A percentile compares a stretch with the other conserved stretches of the same genome.
phyloP scores from a whole-genome alignment of 192 early-diverging fungal species.

The Polychytrium aggregatum region DNA sequence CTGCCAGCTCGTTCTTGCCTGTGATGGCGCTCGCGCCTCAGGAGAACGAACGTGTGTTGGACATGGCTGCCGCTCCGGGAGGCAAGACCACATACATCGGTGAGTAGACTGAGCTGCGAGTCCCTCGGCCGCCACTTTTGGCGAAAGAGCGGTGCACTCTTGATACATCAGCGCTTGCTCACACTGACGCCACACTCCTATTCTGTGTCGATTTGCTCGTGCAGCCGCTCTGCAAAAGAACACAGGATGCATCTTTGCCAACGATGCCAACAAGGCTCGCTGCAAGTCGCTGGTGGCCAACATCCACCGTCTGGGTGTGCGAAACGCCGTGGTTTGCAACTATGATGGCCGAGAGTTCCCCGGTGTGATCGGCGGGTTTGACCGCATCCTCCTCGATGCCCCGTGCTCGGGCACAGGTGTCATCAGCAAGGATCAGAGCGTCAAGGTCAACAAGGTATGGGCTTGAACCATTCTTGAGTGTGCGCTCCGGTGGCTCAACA shows the following conservation, averaged over 20 bases:
- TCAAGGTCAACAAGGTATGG: slow-evolving; percentile 96
- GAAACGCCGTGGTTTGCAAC: slow-evolving; percentile 83
- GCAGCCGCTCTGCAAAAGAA: slow-evolving; percentile 86
- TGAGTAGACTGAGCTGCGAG: slow-evolving; percentile 5
- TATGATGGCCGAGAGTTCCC: slow-evolving; percentile 98
- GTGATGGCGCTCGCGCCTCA: slow-evolving; percentile 92
- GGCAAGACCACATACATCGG: slow-evolving; percentile 93
- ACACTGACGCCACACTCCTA: slow-evolving; percentile 1
- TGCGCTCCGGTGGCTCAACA: too few species aligned
- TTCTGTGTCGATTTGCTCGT: slow-evolving; percentile 3
- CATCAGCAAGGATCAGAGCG: slow-evolving; percentile 93
- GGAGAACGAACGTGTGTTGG: slow-evolving; percentile 85
- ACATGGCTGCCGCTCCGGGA: slow-evolving; percentile 97
- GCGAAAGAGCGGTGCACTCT: too few species aligned
- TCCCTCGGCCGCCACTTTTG: too few species aligned
- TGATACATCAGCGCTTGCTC: too few species aligned
- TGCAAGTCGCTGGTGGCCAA: slow-evolving; percentile 84
- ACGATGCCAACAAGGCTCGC: slow-evolving; percentile 92
- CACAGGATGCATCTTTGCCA: slow-evolving; percentile 93
- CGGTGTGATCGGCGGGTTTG: slow-evolving; percentile 91
- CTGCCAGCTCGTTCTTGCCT: slow-evolving; percentile 94
- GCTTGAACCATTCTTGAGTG: too few species aligned
- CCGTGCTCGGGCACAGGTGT: slow-evolving; percentile 99
- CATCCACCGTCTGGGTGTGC: slow-evolving; percentile 78
- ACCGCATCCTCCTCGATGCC: slow-evolving; percentile 92